Conservation (phyloP, 1,284 basidiomycete species). For the Kalmanozyma brasiliensis region DNA sequence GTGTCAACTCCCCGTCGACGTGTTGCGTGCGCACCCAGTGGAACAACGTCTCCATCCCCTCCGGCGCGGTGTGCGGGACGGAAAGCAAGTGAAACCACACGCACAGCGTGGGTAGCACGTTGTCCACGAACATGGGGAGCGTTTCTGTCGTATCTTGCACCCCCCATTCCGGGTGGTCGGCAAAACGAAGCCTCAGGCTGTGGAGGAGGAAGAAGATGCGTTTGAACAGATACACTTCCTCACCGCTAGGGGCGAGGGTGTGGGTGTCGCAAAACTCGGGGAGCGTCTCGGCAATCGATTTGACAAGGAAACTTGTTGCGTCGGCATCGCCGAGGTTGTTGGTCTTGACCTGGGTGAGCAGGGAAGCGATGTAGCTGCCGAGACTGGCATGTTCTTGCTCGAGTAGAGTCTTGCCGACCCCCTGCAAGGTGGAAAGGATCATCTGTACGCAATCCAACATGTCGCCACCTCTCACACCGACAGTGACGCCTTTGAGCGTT, state of each 20-base stretch:
- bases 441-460: slow-evolving; percentile 78
- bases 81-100: slow-evolving; percentile 80
- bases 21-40: slow-evolving; percentile 10
- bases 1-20: slow-evolving; percentile 9
- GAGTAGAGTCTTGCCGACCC: slow-evolving; percentile 78
- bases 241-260: slow-evolving; percentile 6
- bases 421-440: slow-evolving; percentile 75
- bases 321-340: slow-evolving; percentile 48
- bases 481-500: slow-evolving; percentile 76
- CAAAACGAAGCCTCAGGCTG: slow-evolving; percentile 73
- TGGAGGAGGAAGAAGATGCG: slow-evolving; percentile 85
- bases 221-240: slow-evolving; percentile 81
- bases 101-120: slow-evolving; percentile 84
- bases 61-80: slow-evolving; percentile 69
- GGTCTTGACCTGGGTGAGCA: slow-evolving; percentile 74
- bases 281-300: slow-evolving; percentile 23
- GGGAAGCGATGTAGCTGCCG: slow-evolving; percentile 78
- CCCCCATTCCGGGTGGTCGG: slow-evolving; percentile 53
- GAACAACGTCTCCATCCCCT: slow-evolving; percentile 17
- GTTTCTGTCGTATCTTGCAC: slow-evolving; percentile 65
- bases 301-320: slow-evolving; percentile 9
- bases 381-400: slow-evolving; percentile 76
- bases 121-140: slow-evolving; percentile 82
- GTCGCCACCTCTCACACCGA: slow-evolving; percentile 79
- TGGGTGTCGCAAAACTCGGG: slow-evolving; percentile 59